Conservation (phyloP, 2,329 filamentous ascomycete species). For the Hypoxylon rubiginosum region DNA sequence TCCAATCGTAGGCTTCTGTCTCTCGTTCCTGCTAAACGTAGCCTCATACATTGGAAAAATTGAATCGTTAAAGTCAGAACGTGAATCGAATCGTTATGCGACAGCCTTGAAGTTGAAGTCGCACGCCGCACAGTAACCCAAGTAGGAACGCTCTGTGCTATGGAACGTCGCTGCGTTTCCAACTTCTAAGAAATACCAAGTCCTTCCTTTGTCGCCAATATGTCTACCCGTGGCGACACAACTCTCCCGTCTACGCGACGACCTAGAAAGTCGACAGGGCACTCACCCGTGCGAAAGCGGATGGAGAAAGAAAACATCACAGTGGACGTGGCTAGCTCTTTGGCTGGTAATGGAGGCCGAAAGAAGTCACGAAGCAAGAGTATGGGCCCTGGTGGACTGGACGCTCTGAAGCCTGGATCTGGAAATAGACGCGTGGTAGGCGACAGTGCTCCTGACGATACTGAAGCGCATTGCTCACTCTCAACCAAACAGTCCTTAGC, state of each 20-base stretch:
- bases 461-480: conserved; percentile 38
- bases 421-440: conserved; percentile 86
- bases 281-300: conserved; percentile 66
- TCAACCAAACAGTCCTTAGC: conserved; percentile 65
- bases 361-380: conserved; percentile 93
- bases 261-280: conserved; percentile 79
- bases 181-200: conserved; percentile 5
- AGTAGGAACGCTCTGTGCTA: conserved; percentile 10
- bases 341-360: conserved; percentile 62
- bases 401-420: conserved; percentile 79
- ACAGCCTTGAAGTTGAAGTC: conserved; percentile 12
- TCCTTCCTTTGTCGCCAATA: conserved; percentile 43
- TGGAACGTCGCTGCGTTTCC: conserved; percentile 13
- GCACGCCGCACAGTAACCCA: background rate
- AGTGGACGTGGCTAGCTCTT: conserved; percentile 70
- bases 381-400: conserved; percentile 90
- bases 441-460: conserved; percentile 2
- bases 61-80: background rate
- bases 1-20: background rate
- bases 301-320: conserved; percentile 85
- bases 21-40: background rate
- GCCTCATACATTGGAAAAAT: background rate
- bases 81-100: background rate
- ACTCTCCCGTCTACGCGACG: conserved; percentile 70
- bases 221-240: conserved; percentile 58